A percentile compares a stretch with the other conserved stretches of the same genome.
Conservation (phyloP, 805 yeast genomes). For the Priceomyces haplophilus region DNA sequence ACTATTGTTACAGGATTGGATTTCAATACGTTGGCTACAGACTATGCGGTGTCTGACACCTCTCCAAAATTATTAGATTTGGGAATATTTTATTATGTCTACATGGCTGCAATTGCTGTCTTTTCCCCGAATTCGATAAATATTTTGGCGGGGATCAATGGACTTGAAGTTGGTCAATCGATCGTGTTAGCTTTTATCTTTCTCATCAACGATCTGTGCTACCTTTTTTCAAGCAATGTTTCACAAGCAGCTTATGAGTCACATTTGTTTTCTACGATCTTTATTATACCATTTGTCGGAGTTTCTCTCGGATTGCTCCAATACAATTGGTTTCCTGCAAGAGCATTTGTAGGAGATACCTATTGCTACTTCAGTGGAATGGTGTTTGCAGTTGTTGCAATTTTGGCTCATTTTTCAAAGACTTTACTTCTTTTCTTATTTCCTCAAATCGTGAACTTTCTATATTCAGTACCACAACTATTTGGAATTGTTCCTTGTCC, state of each 20-base stretch:
- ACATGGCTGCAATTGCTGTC: slow-evolving; percentile 89
- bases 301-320: slow-evolving; percentile 72
- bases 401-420: slow-evolving; percentile 93
- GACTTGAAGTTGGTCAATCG: slow-evolving; percentile 94
- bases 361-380: slow-evolving; percentile 97
- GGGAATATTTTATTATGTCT: slow-evolving; percentile 74
- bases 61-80: slow-evolving; percentile 61
- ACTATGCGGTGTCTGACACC: slow-evolving; percentile 34
- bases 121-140: slow-evolving; percentile 96
- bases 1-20: slow-evolving; percentile 34
- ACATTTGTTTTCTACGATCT: slow-evolving; percentile 75
- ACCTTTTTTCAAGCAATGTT: slow-evolving; percentile 46
- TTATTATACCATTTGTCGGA: slow-evolving; percentile 83
- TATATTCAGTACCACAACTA: slow-evolving; percentile 90
- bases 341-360: slow-evolving; percentile 95
- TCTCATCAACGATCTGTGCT: slow-evolving; percentile 72
- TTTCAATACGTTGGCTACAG: slow-evolving; percentile 35
- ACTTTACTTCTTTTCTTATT: slow-evolving; percentile 80
- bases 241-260: slow-evolving; percentile 63
- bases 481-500: slow-evolving; percentile 90
- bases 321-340: slow-evolving; percentile 88
- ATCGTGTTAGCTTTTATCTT: slow-evolving; percentile 71
- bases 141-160: slow-evolving; percentile 94
- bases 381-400: slow-evolving; percentile 97
- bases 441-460: slow-evolving; percentile 88